Evolutionary conservation across 108 stramenopile genomes (phyloP).

Genomic region (Skeletonema potamos): DNA sequence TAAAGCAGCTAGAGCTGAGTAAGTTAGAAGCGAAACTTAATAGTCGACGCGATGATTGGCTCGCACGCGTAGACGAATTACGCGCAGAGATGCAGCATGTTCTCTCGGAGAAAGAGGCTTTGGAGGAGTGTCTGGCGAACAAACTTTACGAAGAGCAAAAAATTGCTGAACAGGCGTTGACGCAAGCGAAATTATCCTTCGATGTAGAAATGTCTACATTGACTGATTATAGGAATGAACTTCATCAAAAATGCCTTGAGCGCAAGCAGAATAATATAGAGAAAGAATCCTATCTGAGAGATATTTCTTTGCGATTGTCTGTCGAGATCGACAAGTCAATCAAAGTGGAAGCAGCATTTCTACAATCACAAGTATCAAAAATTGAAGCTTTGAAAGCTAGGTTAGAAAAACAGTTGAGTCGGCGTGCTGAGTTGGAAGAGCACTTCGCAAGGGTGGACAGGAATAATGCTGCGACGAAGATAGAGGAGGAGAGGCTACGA

Average conservation of each 20-base stretch:
- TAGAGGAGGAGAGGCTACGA: slow-evolving; percentile 29
- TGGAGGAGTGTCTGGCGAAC: not conserved
- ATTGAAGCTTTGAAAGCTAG: not conserved
- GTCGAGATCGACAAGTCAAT: slow-evolving; percentile 4
- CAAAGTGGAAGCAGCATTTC: not conserved
- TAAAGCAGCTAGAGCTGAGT: slow-evolving; percentile 16
- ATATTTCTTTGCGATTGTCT: not conserved
- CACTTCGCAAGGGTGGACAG: slow-evolving; percentile 28
- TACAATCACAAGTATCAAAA: slow-evolving; percentile 4
- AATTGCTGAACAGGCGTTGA: not conserved
- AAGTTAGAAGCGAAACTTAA: slow-evolving; percentile 7
- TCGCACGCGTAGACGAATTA: not conserved
- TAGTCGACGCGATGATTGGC: not conserved
- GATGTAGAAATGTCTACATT: slow-evolving; percentile 9
- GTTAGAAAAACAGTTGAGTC: slow-evolving; percentile 12
- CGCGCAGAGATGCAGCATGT: not conserved
- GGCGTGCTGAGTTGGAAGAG: slow-evolving; percentile 12
- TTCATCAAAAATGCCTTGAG: not conserved
- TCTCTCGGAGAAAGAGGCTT: not conserved
- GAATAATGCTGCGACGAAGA: slow-evolving; percentile 24
- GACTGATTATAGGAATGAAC: slow-evolving; percentile 3
- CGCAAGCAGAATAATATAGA: not conserved
- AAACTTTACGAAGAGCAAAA: not conserved
- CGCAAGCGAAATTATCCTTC: not conserved
- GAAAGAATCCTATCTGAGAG: slow-evolving; percentile 4